Percentiles rank a stretch among this genome's conserved stretches.
phyloP scores from a whole-genome alignment of 2,329 filamentous ascomycete species.

The Nannizziopsis arthrosporioides region DNA sequence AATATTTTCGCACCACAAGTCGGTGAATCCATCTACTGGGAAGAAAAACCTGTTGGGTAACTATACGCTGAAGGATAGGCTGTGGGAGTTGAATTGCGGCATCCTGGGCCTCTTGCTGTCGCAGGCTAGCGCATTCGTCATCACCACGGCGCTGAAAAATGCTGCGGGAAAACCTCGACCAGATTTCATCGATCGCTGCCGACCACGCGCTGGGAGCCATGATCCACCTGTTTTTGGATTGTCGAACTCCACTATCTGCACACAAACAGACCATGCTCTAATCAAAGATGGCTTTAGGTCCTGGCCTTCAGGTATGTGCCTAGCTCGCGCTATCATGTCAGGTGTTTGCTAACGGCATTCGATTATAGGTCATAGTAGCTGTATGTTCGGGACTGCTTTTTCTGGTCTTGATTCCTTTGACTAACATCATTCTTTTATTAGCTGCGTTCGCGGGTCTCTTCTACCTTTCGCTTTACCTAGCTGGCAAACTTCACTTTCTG shows the following conservation, averaged over 20 bases:
- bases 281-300: slow-evolving; percentile 50
- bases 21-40: slow-evolving; percentile 24
- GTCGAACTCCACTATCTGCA: slow-evolving; percentile 41
- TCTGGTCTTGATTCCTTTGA: background rate
- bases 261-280: slow-evolving; percentile 37
- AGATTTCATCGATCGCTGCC: slow-evolving; percentile 47
- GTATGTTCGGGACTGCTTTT: slow-evolving; percentile 25
- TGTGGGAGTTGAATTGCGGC: slow-evolving; percentile 54
- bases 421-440: slow-evolving; percentile 22
- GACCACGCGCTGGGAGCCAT: slow-evolving; percentile 26
- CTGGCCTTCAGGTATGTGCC: slow-evolving; percentile 42
- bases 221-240: slow-evolving; percentile 33
- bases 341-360: slow-evolving; percentile 9
- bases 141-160: slow-evolving; percentile 48
- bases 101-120: slow-evolving; percentile 46
- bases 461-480: slow-evolving; percentile 48
- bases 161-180: slow-evolving; percentile 49
- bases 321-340: background rate
- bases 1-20: slow-evolving; percentile 43
- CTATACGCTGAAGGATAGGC: slow-evolving; percentile 44
- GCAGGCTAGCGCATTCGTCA: slow-evolving; percentile 45
- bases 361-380: slow-evolving; percentile 38
- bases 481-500: slow-evolving; percentile 48
- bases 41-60: slow-evolving; percentile 33
- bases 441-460: slow-evolving; percentile 49